Percentiles rank a stretch among this genome's conserved stretches.
Evolutionary conservation across 2,329 filamentous ascomycete species (phyloP).

Genomic region (Mollisia scopiformis): DNA sequence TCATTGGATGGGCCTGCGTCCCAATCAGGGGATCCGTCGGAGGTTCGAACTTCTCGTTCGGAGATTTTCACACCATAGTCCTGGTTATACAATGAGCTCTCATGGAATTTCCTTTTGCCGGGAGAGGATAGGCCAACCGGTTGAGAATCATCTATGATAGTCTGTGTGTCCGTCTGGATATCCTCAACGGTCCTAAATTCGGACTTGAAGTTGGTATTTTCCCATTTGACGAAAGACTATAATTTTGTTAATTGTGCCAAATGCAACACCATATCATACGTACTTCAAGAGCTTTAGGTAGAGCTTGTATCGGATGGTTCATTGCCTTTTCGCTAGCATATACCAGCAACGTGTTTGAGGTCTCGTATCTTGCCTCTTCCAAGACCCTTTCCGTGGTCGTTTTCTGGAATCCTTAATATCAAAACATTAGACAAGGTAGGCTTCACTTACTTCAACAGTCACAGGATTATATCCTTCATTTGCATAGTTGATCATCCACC

Average conservation of each 20-base stretch:
- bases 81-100: constrained; percentile 21
- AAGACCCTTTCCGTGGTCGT: constrained; percentile 49
- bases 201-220: constrained; percentile 55
- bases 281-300: constrained; percentile 45
- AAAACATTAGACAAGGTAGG: neutral
- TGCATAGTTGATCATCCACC: constrained; percentile 56
- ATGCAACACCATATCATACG: constrained; percentile 14
- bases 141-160: constrained; percentile 7
- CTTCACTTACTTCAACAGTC: constrained; percentile 50
- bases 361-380: constrained; percentile 50
- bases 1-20: neutral
- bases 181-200: constrained; percentile 42
- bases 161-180: constrained; percentile 13
- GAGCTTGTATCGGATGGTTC: constrained; percentile 33
- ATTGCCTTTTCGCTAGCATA: constrained; percentile 58
- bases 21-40: neutral
- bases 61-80: constrained; percentile 12
- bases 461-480: constrained; percentile 45
- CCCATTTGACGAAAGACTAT: constrained; percentile 52
- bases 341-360: constrained; percentile 51
- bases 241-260: constrained; percentile 14
- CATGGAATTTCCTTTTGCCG: constrained; percentile 32
- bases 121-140: constrained; percentile 24
- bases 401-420: constrained; percentile 43
- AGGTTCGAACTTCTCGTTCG: constrained; percentile 11